Conservation (phyloP, 768 basidiomycete species). For the Pilatotrama ljubarskyi region DNA sequence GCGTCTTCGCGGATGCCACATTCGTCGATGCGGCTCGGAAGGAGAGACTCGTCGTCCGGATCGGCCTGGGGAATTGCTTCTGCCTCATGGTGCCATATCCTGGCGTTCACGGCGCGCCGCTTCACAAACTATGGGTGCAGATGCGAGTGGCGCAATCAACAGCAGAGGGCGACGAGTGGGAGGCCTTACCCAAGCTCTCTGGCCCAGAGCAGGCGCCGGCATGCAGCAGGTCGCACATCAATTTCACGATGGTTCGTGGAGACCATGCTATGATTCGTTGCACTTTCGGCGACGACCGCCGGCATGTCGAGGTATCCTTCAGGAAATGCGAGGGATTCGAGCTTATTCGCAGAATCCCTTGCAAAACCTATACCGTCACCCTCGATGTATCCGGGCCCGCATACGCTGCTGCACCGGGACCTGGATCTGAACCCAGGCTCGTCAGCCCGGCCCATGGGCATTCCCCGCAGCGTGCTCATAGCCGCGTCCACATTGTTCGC, state of each 20-base stretch:
- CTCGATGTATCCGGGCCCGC: not conserved
- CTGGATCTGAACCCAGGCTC: too few relatives aligned
- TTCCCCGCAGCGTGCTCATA: too few relatives aligned
- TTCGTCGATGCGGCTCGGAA: not conserved
- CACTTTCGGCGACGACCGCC: not conserved
- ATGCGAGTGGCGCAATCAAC: not conserved
- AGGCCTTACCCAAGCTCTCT: not conserved
- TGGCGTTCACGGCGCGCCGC: not conserved
- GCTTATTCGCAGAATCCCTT: not conserved
- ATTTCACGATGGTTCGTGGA: not conserved
- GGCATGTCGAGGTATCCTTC: not conserved
- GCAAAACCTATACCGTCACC: not conserved
- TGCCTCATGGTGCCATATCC: not conserved
- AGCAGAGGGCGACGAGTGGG: not conserved
- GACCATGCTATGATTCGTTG: not conserved
- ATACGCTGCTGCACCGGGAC: not conserved
- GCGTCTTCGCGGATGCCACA: not conserved
- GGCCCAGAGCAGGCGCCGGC: not conserved
- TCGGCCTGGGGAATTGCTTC: not conserved
- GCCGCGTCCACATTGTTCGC: too few relatives aligned
- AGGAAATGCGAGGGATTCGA: not conserved
- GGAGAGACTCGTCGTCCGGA: not conserved
- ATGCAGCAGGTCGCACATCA: not conserved
- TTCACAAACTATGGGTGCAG: not conserved
- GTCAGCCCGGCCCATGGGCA: too few relatives aligned